Base-by-base conservation (phyloP, 2,329 filamentous ascomycete species). In the Tricladium varicosporioides region DNA sequence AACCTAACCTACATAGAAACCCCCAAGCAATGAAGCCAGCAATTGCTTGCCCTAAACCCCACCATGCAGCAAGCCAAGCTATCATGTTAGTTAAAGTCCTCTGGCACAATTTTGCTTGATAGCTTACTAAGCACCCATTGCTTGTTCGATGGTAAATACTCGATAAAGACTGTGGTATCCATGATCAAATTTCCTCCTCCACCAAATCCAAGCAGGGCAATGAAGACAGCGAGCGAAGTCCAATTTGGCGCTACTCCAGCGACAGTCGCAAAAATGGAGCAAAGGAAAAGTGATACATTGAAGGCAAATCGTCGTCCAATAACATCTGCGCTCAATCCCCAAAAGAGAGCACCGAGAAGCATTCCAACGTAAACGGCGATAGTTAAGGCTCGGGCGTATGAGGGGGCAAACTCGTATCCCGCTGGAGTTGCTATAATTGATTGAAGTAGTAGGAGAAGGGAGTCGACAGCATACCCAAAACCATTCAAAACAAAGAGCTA, bases 231-330 rank as follows among this genome's bases (percentile, higher is more conserved):
- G 11, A 90, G 75, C 0, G 81, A 79, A 1, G 80, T 73, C 85
- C 86, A 92, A 60, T 78, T 87, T 1, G 87, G 87, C 57, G 83
- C 79, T 1, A 81, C 83, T 3, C 87, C 88, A 0, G 86, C 87
- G 0, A 88, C 73, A 53, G 89, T 82, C 31, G 80, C 80, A 49
- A 86, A 84, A 5, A 83, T 68, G 3, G 82, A 80, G 65, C 81
- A 85, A 56, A 88, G 75, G 64, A 89, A 78, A 10, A 89, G 75
- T 1, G 83, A 84, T 18, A 82, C 72, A 65, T 89, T 89, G 74
- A 90, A 91, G 5, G 87, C 86, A 62, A 82, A 83, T 60, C 82
- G 81, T 45, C 87, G 78, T 5, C 86, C 87, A 60, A 83, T 82
- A 11, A 83, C 70, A 63, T 83, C 81, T 58, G 78, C 81, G 7